Evolutionary conservation across 176 grass and related monocot species (phyloP), one percentile per base, ranked within the genome.

Genomic region (Echinochloa phyllopogon): DNA sequence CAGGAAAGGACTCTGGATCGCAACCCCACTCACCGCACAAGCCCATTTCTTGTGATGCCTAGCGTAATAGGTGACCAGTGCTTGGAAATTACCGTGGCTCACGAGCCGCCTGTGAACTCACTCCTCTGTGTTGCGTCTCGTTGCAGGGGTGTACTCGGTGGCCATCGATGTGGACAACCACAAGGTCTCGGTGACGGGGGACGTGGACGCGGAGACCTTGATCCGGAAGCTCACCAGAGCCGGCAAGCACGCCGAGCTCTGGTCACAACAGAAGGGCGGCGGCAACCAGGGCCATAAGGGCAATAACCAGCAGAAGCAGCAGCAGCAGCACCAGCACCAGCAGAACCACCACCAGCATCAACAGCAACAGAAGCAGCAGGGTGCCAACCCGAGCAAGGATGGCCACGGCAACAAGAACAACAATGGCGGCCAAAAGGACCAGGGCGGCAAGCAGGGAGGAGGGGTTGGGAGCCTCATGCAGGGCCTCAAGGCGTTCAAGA

Each of bases 181-280:
- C 61, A 96, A 91, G 89, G 97, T 99, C 39, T 87, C 94, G 16
- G 97, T 96, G 56, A 90, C 91, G 42, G 94, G 91, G 65, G 90
- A 69, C 9, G 89, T 99, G 51, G 88, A 86, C 80, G 82, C 94
- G 7, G 88, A 92, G 64, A 89, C 84, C 6, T 89, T 99, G 49
- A 89, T 99, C 79, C 82, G 78, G 89, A 99, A 99, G 75, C 94
- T 99, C 78, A 86, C 69, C 23, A 93, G 76, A 89, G 79, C 84
- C 49, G 94, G 97, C 76, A 99, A 99, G 91, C 90, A 96, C 78
- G 91, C 94, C 18, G 91, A 96, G 77, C 61, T 95, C 38, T 99
- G 97, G 97, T 86, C 90, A 33, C 84, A 91, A 42, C 92, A 95
- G 37, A 83, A 86, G 89, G 93, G 94, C 63, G 67, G 82, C 50